Conservation (phyloP, 176 grass and related monocot species). For the Oryza glaberrima region DNA sequence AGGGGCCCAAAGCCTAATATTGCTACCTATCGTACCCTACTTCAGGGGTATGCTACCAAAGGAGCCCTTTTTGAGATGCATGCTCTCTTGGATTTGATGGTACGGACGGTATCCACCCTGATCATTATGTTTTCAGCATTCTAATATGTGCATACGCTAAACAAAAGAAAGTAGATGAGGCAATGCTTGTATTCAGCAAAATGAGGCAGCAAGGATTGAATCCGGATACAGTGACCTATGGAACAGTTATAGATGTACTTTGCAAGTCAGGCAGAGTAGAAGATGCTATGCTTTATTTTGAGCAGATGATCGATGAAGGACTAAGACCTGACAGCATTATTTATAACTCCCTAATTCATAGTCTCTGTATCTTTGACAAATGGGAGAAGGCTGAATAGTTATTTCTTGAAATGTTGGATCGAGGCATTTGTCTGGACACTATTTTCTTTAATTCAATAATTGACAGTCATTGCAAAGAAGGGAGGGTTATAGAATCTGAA, state of each 20-base stretch:
- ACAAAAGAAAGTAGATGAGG: too few species aligned
- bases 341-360: neutral
- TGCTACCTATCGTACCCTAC: too few species aligned
- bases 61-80: too few species aligned
- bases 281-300: slow-evolving; percentile 23
- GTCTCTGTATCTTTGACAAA: neutral
- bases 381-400: slow-evolving; percentile 33
- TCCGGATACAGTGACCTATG: too few species aligned
- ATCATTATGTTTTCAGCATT: too few species aligned
- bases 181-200: too few species aligned
- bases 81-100: too few species aligned
- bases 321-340: neutral
- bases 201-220: too few species aligned
- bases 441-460: slow-evolving; percentile 1
- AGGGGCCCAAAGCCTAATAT: too few species aligned
- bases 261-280: slow-evolving; percentile 7
- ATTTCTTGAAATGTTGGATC: slow-evolving; percentile 36
- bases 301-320: slow-evolving; percentile 20
- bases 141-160: too few species aligned
- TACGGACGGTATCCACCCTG: too few species aligned
- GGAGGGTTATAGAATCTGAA: neutral
- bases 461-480: neutral
- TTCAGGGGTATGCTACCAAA: too few species aligned
- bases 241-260: neutral
- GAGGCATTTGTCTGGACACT: slow-evolving; percentile 15